phyloP scores from a whole-genome alignment of 306 rosid genomes.

The Vicia sativa region DNA sequence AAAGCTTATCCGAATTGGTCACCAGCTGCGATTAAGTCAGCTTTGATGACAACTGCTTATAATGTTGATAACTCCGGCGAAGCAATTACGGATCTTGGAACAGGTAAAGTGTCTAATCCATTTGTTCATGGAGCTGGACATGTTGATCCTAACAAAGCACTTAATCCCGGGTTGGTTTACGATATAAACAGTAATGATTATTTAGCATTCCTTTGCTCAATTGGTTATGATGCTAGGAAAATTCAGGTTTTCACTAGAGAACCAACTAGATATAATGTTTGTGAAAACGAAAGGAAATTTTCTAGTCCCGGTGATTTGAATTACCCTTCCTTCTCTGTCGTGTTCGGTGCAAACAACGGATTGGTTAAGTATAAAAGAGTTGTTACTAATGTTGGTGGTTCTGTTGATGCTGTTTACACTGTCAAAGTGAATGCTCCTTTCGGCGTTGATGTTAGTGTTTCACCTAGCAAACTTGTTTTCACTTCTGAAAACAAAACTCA shows the following conservation, averaged over 20 bases:
- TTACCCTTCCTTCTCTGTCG: constrained; percentile 80
- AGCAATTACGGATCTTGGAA: constrained; percentile 65
- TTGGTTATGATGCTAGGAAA: constrained; percentile 60
- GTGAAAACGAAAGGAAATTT: constrained; percentile 40
- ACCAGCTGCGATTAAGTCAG: constrained; percentile 83
- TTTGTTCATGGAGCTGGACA: constrained; percentile 91
- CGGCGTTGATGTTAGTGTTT: constrained; percentile 63
- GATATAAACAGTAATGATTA: constrained; percentile 61
- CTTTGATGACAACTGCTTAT: constrained; percentile 79
- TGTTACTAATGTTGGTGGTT: constrained; percentile 72
- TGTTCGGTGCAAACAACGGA: constrained; percentile 36
- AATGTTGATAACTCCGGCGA: constrained; percentile 67
- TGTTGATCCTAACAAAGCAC: constrained; percentile 87
- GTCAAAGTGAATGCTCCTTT: constrained; percentile 61
- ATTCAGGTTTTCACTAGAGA: constrained; percentile 64
- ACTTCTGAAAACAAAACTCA: constrained; percentile 51
- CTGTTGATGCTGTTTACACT: constrained; percentile 65
- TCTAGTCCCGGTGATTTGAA: constrained; percentile 76
- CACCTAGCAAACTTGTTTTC: constrained; percentile 66
- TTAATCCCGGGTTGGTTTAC: constrained; percentile 79
- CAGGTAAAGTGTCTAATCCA: constrained; percentile 66
- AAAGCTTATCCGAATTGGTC: constrained; percentile 77
- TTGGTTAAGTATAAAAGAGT: constrained; percentile 62
- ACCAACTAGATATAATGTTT: constrained; percentile 47
- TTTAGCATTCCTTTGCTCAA: constrained; percentile 77